phyloP scores from a whole-genome alignment of 2,329 filamentous ascomycete species.

The Calonectria leucothoes region DNA sequence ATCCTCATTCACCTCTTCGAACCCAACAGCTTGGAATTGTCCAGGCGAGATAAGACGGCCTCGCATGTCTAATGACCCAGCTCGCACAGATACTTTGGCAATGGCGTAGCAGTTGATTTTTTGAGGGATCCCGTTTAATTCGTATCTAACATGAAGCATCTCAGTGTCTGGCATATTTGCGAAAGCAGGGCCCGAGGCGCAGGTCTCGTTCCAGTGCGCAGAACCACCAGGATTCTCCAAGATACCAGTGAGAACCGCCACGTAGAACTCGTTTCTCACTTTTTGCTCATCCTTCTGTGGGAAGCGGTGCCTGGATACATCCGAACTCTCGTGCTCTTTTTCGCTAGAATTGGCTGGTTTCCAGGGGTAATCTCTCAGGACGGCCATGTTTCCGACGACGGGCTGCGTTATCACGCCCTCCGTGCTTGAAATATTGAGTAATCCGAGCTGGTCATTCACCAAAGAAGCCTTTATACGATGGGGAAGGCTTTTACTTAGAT shows the following conservation, averaged over 20 bases:
- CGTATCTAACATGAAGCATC: background rate
- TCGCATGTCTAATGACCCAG: background rate
- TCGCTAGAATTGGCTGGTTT: background rate
- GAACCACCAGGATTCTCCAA: background rate
- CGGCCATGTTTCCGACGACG: background rate
- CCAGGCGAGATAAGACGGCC: background rate
- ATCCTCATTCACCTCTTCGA: background rate
- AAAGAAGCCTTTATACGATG: background rate
- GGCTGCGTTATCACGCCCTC: background rate
- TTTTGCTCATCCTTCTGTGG: background rate
- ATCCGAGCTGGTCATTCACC: background rate
- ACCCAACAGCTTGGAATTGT: background rate
- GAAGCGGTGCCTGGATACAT: background rate
- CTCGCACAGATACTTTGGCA: background rate
- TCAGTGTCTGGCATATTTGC: background rate
- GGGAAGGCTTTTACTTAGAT: background rate
- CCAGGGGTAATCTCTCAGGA: background rate
- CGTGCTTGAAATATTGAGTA: background rate
- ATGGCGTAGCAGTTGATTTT: background rate
- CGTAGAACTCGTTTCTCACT: background rate
- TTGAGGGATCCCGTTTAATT: background rate
- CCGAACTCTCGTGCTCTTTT: background rate
- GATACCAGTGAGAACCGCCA: background rate
- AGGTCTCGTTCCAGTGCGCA: background rate
- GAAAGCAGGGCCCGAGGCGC: background rate